Conservation (phyloP, 805 yeast genomes). For the Starmerella stigmatis region DNA sequence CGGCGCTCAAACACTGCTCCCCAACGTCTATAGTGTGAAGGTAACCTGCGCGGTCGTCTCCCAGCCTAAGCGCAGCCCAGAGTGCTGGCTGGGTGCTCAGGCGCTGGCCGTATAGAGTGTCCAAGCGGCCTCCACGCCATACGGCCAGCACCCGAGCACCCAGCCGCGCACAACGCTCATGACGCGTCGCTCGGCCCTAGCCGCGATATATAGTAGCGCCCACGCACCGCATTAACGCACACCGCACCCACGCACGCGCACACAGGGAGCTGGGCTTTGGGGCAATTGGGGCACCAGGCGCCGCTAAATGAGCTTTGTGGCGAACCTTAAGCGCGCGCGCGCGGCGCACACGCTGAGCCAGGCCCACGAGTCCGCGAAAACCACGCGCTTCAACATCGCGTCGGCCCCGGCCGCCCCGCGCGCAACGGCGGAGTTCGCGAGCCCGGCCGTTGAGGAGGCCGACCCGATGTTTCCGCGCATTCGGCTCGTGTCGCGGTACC, state of each 20-base stretch:
- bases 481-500: conserved; percentile 16
- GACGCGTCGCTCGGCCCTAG: too few species aligned
- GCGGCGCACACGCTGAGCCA: neutral
- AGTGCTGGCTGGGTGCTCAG: too few species aligned
- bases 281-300: too few species aligned
- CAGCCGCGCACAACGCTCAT: too few species aligned
- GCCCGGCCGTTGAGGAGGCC: neutral
- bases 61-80: too few species aligned
- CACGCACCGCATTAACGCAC: too few species aligned
- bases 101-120: neutral
- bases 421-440: neutral
- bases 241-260: too few species aligned
- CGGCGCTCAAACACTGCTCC: neutral
- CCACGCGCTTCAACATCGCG: neutral
- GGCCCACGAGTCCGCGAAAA: neutral
- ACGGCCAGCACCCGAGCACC: too few species aligned
- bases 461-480: conserved; percentile 18
- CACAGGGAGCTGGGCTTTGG: too few species aligned
- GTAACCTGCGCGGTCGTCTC: too few species aligned
- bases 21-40: neutral
- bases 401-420: neutral
- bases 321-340: conserved; percentile 4
- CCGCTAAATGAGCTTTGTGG: conserved; percentile 2
- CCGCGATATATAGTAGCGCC: too few species aligned
- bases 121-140: too few species aligned